These are phyloP conservation scores for Mortierella sp. DNA, from an alignment of 371 early-diverging fungal species.

Conservation along the genomic window DNA sequence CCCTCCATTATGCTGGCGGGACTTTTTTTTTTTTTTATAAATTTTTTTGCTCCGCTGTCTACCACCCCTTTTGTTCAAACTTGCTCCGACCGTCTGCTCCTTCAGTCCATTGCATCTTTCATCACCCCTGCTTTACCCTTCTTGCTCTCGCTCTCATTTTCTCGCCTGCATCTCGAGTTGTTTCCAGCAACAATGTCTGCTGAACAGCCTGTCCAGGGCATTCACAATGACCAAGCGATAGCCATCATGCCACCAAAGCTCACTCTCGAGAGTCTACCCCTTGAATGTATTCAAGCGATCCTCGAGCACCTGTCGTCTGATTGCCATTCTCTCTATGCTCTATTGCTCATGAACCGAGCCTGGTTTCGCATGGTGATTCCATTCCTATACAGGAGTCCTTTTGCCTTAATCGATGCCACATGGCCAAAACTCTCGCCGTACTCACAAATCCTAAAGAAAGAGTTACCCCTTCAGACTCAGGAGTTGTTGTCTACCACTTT, in stretches of 20 bases:
- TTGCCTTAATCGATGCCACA: conserved; percentile 43
- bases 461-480: neutral
- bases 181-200: too few relatives aligned
- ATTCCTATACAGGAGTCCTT: conserved; percentile 46
- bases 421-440: conserved; percentile 48
- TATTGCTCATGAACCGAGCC: conserved; percentile 40
- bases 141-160: neutral
- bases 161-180: too few relatives aligned
- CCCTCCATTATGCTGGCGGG: too few relatives aligned
- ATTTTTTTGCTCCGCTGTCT: neutral
- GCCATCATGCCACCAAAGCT: neutral
- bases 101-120: neutral
- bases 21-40: too few relatives aligned
- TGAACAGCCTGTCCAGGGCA: too few relatives aligned
- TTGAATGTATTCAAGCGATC: conserved; percentile 48
- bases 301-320: conserved; percentile 38
- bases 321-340: conserved; percentile 36
- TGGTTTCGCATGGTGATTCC: conserved; percentile 50
- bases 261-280: conserved; percentile 34
- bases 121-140: neutral
- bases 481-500: neutral
- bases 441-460: conserved; percentile 37
- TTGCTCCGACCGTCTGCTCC: too few relatives aligned
- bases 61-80: too few relatives aligned
- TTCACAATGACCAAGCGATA: too few relatives aligned